Conservation (phyloP, 2,329 filamentous ascomycete species). For the Mariannaea elegans region DNA sequence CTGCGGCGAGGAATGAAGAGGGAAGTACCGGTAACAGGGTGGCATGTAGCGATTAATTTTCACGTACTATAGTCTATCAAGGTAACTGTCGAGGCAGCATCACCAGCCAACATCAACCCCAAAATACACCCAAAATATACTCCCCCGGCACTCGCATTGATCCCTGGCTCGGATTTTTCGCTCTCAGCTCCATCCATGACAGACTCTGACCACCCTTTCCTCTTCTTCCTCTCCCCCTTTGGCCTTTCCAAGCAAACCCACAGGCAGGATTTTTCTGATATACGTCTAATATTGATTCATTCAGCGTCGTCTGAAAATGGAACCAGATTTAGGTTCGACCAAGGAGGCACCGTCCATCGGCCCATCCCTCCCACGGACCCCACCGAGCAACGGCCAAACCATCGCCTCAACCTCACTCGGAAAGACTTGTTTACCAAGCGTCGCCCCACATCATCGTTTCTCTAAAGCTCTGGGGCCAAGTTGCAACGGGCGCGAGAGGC, state of each 20-base stretch:
- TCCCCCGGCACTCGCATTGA: slow-evolving; percentile 34
- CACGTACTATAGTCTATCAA: neutral
- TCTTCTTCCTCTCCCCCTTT: slow-evolving; percentile 10
- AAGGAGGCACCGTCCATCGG: slow-evolving; percentile 31
- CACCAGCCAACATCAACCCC: slow-evolving; percentile 21
- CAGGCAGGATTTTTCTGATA: slow-evolving; percentile 25
- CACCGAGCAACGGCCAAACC: slow-evolving; percentile 35
- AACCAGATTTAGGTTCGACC: slow-evolving; percentile 30
- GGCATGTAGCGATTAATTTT: slow-evolving; percentile 20
- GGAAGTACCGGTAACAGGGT: slow-evolving; percentile 11
- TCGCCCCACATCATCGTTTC: slow-evolving; percentile 34
- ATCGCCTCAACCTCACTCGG: slow-evolving; percentile 22
- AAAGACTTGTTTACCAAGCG: slow-evolving; percentile 19
- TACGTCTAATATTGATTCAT: slow-evolving; percentile 18
- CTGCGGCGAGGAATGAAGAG: neutral
- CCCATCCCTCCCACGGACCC: slow-evolving; percentile 35
- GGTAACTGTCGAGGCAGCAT: neutral
- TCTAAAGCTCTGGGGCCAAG: slow-evolving; percentile 23
- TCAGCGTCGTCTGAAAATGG: slow-evolving; percentile 11
- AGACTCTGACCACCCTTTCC: slow-evolving; percentile 16
- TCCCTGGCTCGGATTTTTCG: slow-evolving; percentile 34
- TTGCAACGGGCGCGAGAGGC: slow-evolving; percentile 24
- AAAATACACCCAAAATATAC: slow-evolving; percentile 22
- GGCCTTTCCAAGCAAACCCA: slow-evolving; percentile 5
- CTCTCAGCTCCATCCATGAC: slow-evolving; percentile 19